These are phyloP conservation scores for Blepharisma stoltei DNA, from an alignment of 73 alveolate species.

Conservation along the genomic window DNA sequence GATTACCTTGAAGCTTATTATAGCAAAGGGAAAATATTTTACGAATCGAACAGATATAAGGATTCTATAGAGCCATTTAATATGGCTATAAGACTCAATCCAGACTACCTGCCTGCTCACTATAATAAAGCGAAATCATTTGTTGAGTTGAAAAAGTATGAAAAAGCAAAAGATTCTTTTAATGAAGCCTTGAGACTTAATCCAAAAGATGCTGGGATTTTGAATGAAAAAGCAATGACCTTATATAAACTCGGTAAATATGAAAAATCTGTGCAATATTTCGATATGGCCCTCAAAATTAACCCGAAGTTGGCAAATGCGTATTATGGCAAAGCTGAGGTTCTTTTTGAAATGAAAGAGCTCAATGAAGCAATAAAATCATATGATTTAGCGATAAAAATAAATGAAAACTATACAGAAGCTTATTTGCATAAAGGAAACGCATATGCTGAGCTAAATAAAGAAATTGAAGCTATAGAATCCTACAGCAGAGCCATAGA, in stretches of 20 bases:
- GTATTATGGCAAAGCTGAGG: neutral
- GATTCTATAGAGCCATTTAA: too few species aligned
- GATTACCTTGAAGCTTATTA: too few species aligned
- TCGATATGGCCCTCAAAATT: constrained; percentile 16
- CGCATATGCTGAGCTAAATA: constrained; percentile 83
- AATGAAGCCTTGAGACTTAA: constrained; percentile 44
- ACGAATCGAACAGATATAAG: too few species aligned
- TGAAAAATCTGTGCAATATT: constrained; percentile 73
- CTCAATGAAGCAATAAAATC: too few species aligned
- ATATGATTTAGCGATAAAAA: too few species aligned
- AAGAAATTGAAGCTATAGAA: constrained; percentile 67
- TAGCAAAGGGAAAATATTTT: too few species aligned
- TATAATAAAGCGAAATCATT: neutral
- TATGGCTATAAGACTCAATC: too few species aligned
- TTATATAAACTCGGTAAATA: constrained; percentile 80
- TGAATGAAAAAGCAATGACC: constrained; percentile 78
- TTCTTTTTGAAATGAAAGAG: too few species aligned
- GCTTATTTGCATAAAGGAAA: constrained; percentile 76
- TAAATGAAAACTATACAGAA: neutral
- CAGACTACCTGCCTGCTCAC: too few species aligned
- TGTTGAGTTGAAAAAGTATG: constrained; percentile 24
- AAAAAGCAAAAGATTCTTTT: constrained; percentile 46
- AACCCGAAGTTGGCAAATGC: neutral
- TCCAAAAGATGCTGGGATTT: constrained; percentile 54
- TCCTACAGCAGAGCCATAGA: constrained; percentile 81